phyloP scores from a whole-genome alignment of 345 rosid species.

The Murraya koenigii region DNA sequence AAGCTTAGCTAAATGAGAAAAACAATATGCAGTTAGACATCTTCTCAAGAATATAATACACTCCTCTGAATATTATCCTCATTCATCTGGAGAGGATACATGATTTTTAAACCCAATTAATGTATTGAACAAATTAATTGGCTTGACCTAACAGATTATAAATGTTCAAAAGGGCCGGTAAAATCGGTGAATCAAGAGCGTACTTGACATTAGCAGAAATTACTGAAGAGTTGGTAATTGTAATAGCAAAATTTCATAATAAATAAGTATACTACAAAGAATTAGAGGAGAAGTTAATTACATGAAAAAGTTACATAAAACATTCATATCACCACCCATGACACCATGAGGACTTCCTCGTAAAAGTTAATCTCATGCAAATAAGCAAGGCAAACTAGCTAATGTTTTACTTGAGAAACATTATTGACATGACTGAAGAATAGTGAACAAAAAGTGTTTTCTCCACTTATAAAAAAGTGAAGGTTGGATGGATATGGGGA shows the following conservation, averaged over 20 bases:
- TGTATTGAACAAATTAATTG: neutral
- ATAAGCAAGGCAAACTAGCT: neutral
- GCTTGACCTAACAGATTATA: neutral
- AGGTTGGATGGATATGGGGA: slow-evolving; percentile 3
- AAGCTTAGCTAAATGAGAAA: neutral
- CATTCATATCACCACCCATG: neutral
- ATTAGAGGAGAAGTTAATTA: neutral
- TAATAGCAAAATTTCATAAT: neutral
- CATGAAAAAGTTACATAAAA: neutral
- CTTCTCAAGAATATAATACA: neutral
- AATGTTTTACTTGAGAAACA: neutral
- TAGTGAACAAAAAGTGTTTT: slow-evolving; percentile 2
- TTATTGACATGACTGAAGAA: neutral
- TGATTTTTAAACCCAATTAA: neutral
- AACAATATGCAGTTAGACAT: neutral
- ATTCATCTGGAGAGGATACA: neutral
- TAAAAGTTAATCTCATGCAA: neutral
- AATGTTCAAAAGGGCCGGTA: neutral
- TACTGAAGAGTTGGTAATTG: neutral
- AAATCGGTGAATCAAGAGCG: neutral
- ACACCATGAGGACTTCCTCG: neutral
- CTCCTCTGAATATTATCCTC: neutral
- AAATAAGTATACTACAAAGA: neutral
- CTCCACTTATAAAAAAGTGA: slow-evolving; percentile 23
- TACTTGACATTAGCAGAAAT: neutral